These are phyloP conservation scores for Colletotrichum incanum DNA, from an alignment of 2,329 filamentous ascomycete genomes.

Conservation along the genomic window DNA sequence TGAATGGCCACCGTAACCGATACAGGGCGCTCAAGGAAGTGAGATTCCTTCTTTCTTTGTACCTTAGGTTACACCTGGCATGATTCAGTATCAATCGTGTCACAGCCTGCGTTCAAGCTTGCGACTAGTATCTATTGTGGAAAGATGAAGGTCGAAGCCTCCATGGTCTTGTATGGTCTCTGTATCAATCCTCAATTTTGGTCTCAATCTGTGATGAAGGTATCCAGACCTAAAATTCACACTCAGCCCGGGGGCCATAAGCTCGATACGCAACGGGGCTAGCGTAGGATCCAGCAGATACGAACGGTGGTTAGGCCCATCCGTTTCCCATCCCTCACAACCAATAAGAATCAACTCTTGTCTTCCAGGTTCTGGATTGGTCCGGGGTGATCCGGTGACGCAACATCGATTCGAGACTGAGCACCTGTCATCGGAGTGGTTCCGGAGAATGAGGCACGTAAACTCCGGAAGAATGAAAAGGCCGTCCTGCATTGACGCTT, in stretches of 20 bases:
- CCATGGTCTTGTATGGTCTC: no score
- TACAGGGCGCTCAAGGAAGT: no score
- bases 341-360: background rate
- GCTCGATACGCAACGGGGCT: background rate
- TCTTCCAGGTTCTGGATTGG: no score
- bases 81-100: no score
- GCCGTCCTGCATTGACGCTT: background rate
- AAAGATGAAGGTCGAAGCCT: no score
- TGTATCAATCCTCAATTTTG: background rate
- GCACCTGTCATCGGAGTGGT: background rate
- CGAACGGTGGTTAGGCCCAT: slow-evolving; percentile 20
- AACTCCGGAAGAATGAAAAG: slow-evolving; percentile 1
- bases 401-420: background rate
- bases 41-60: no score
- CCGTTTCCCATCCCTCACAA: no score
- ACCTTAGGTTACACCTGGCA: no score
- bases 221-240: background rate
- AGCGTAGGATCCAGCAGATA: slow-evolving; percentile 16
- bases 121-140: no score
- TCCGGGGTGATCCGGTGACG: background rate
- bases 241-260: background rate
- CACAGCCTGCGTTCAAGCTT: no score
- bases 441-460: background rate
- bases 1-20: no score
- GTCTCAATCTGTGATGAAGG: no score